Percentiles rank a stretch among this genome's conserved stretches.
Conservation (phyloP, 257 asterid genomes). For the Solanum chiquidenum region DNA sequence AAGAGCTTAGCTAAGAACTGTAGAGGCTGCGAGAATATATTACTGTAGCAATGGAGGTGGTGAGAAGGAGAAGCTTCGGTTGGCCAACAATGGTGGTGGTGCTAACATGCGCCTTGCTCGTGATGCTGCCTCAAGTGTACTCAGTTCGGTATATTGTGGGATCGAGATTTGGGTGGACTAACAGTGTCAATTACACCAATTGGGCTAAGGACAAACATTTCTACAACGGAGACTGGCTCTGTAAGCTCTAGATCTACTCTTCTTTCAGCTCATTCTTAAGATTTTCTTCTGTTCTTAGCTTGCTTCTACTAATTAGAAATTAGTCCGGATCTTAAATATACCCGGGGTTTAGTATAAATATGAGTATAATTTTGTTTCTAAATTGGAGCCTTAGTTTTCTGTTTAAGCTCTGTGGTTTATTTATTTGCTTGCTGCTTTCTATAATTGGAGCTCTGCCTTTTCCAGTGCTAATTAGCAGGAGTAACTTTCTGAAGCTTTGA, state of each 20-base stretch:
- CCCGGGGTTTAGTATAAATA: background rate
- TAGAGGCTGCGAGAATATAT: background rate
- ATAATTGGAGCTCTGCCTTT: too few species aligned
- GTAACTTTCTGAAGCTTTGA: background rate
- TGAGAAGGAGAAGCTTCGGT: conserved; percentile 8
- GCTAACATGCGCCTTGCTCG: conserved; percentile 29
- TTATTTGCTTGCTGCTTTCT: background rate
- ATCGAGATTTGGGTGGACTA: conserved; percentile 31
- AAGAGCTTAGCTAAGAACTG: background rate
- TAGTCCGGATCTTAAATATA: background rate
- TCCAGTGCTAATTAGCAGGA: background rate
- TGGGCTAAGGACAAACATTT: conserved; percentile 53
- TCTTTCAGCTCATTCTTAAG: background rate
- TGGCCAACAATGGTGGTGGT: conserved; percentile 22
- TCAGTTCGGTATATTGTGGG: conserved; percentile 52
- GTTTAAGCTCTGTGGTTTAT: background rate
- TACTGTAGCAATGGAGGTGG: conserved; percentile 11
- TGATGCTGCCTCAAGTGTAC: conserved; percentile 37
- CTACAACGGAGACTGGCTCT: conserved; percentile 66
- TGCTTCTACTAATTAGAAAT: background rate
- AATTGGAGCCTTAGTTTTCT: background rate
- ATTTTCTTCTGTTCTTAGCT: background rate
- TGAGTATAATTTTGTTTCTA: background rate
- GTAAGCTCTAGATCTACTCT: conserved; percentile 40
- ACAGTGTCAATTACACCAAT: conserved; percentile 36